A percentile compares a stretch with the other conserved stretches of the same genome.
phyloP scores from a whole-genome alignment of 2,329 filamentous ascomycete genomes.

The Neofusicoccum cordaticola region DNA sequence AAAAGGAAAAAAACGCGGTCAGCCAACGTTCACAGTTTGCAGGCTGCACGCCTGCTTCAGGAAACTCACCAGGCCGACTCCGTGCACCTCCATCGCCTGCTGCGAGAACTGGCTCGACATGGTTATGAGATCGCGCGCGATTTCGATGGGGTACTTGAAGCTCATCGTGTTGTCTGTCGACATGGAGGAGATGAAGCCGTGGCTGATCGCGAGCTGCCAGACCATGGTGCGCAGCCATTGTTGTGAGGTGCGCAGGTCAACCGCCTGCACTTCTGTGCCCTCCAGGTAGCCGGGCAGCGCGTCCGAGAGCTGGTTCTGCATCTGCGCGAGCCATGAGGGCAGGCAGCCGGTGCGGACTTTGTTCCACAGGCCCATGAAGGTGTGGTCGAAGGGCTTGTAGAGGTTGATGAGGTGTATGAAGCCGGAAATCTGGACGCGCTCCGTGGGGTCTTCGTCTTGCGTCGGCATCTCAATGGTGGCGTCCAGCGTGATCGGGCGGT shows the following conservation, averaged over 20 bases:
- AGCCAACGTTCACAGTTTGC: background rate
- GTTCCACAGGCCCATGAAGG: conserved; percentile 64
- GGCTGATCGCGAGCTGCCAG: conserved; percentile 69
- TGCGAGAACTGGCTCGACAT: conserved; percentile 71
- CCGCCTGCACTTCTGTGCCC: conserved; percentile 64
- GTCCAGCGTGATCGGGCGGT: conserved; percentile 61
- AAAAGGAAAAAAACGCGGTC: conserved; percentile 15
- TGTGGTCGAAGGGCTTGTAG: conserved; percentile 62
- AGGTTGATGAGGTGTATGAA: conserved; percentile 61
- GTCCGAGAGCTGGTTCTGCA: conserved; percentile 52
- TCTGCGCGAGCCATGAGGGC: conserved; percentile 44
- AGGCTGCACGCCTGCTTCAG: conserved; percentile 8
- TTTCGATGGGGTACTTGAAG: conserved; percentile 60
- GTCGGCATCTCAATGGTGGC: conserved; percentile 57
- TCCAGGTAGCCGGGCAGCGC: conserved; percentile 57
- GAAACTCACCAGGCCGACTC: conserved; percentile 65
- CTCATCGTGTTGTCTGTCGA: conserved; percentile 59
- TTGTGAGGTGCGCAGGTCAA: conserved; percentile 67
- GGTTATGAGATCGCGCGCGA: conserved; percentile 57
- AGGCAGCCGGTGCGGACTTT: conserved; percentile 50
- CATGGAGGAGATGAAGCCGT: conserved; percentile 61
- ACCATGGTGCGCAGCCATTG: conserved; percentile 69
- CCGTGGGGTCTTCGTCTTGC: conserved; percentile 50
- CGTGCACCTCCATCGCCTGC: conserved; percentile 71
- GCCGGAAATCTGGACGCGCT: conserved; percentile 55